phyloP scores from a whole-genome alignment of 768 basidiomycete species.

The Suillus subalutaceus region DNA sequence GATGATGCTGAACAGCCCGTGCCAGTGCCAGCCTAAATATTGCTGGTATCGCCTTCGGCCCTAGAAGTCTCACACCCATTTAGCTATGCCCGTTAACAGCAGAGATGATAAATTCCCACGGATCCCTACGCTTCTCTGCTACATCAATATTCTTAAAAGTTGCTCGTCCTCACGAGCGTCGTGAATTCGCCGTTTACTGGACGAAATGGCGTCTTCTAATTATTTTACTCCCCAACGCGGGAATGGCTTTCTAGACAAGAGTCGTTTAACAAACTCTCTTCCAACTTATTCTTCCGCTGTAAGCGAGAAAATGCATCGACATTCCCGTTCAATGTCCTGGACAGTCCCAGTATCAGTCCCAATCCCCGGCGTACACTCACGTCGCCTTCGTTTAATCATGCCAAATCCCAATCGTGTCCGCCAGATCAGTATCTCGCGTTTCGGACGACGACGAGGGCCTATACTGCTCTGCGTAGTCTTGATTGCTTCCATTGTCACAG shows the following conservation, averaged over 20 bases:
- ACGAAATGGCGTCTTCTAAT: constrained; percentile 47
- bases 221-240: constrained; percentile 51
- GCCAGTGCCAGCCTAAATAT: too few relatives aligned
- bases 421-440: constrained; percentile 54
- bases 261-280: constrained; percentile 44
- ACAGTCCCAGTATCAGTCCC: constrained; percentile 59
- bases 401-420: constrained; percentile 66
- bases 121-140: neutral
- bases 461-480: constrained; percentile 52
- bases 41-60: too few relatives aligned
- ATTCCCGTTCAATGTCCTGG: constrained; percentile 53
- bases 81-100: neutral
- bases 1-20: neutral
- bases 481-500: constrained; percentile 49
- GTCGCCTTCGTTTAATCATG: constrained; percentile 57
- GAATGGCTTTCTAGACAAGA: constrained; percentile 49
- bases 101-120: constrained; percentile 2
- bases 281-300: constrained; percentile 59
- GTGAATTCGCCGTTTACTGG: constrained; percentile 21
- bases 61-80: neutral
- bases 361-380: constrained; percentile 60
- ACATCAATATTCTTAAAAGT: constrained; percentile 19
- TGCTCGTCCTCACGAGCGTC: constrained; percentile 19
- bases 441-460: constrained; percentile 61
- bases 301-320: constrained; percentile 65